Conservation (phyloP, 2,329 filamentous ascomycete genomes). For the Penicillium sp. region DNA sequence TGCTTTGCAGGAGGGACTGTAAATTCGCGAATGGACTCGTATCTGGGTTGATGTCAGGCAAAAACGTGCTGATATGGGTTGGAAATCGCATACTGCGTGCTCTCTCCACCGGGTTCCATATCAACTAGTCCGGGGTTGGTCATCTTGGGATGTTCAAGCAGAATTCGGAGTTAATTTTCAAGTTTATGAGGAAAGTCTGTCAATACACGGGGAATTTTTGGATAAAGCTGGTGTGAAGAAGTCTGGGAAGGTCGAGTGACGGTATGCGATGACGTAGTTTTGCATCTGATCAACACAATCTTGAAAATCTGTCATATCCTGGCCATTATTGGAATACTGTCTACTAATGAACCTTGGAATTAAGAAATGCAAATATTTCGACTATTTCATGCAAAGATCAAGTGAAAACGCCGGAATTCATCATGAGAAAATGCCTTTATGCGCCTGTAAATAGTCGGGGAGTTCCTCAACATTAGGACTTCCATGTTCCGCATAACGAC, state of each 20-base stretch:
- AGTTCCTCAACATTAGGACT: background rate
- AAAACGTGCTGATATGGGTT: background rate
- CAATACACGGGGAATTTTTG: background rate
- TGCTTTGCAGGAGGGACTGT: slow-evolving; percentile 49
- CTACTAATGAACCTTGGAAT: background rate
- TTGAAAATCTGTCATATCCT: no score
- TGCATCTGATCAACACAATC: background rate
- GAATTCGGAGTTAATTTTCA: background rate
- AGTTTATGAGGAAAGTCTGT: background rate
- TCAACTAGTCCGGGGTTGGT: slow-evolving; percentile 52
- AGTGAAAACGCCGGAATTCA: slow-evolving; percentile 7
- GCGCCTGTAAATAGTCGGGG: slow-evolving; percentile 1
- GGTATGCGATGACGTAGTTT: slow-evolving; percentile 23
- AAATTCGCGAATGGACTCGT: slow-evolving; percentile 54
- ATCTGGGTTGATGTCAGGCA: slow-evolving; percentile 37
- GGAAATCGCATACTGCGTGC: slow-evolving; percentile 49
- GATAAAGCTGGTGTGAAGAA: background rate
- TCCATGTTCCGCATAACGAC: background rate
- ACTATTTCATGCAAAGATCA: background rate
- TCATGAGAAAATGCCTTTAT: slow-evolving; percentile 8
- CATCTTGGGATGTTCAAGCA: slow-evolving; percentile 34
- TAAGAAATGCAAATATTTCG: background rate
- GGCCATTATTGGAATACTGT: background rate
- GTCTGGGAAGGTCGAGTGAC: slow-evolving; percentile 9
- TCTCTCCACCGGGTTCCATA: slow-evolving; percentile 56